A percentile compares a stretch with the other conserved stretches of the same genome.
These are phyloP conservation scores for Coniferiporia weirii DNA, from an alignment of 1,284 basidiomycete genomes.

Conservation along the genomic window DNA sequence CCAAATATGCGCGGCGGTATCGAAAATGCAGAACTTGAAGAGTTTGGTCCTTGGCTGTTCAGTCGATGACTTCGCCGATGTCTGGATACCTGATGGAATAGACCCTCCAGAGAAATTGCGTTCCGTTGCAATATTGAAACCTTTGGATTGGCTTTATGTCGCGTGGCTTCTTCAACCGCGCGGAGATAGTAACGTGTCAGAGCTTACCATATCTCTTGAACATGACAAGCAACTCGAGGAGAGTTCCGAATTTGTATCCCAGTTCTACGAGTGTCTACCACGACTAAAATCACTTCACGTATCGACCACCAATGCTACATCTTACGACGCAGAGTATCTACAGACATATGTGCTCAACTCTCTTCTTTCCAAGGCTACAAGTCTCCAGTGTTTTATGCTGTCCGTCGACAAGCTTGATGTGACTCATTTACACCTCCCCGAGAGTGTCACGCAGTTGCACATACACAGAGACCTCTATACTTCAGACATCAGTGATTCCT, in stretches of 20 bases:
- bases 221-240: neutral
- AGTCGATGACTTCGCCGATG: neutral
- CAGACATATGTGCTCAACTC: neutral
- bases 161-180: constrained; percentile 1
- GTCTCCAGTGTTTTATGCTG: neutral
- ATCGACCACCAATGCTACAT: neutral
- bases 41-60: constrained; percentile 5
- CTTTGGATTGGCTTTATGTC: constrained; percentile 1
- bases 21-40: neutral
- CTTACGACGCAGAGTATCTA: neutral
- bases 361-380: neutral
- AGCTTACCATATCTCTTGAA: neutral
- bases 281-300: neutral
- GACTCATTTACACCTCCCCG: neutral
- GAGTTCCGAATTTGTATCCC: neutral
- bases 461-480: neutral
- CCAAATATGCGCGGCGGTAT: neutral
- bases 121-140: neutral
- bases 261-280: neutral
- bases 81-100: neutral
- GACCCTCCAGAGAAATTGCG: neutral
- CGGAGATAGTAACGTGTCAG: neutral
- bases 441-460: neutral
- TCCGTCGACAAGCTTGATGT: neutral
- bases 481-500: no score